Conservation (phyloP, 805 yeast species). For the Candida golubevii region DNA sequence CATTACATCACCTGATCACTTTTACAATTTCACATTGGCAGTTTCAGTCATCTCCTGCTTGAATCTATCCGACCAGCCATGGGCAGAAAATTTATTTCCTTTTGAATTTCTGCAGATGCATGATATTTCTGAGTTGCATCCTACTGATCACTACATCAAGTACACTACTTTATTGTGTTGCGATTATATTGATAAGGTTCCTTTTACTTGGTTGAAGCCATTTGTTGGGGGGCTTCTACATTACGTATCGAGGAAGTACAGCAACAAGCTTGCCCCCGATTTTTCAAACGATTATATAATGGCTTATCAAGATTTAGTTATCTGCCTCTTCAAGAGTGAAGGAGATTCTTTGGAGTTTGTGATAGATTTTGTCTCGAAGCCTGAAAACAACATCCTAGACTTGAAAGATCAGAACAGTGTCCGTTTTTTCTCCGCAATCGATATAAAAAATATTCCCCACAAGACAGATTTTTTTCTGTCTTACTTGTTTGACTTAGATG, state of each 20-base stretch:
- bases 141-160: background rate
- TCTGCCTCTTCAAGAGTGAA: background rate
- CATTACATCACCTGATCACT: background rate
- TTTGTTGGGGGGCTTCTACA: conserved; percentile 2
- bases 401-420: background rate
- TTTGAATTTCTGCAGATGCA: background rate
- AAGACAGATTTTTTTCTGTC: conserved; percentile 2
- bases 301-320: background rate
- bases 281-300: background rate
- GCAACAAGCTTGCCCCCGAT: background rate
- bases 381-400: conserved; percentile 1
- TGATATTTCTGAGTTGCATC: background rate
- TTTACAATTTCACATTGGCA: background rate
- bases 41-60: background rate
- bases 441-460: conserved; percentile 2
- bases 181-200: conserved; percentile 1
- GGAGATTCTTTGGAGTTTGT: conserved; percentile 1
- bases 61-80: conserved; percentile 2
- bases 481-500: conserved; percentile 1
- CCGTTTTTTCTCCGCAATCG: background rate
- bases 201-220: conserved; percentile 5
- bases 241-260: background rate
- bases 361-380: conserved; percentile 2
- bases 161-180: background rate
- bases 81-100: conserved; percentile 2